These are phyloP conservation scores for Sarocladium brachiariae DNA, from an alignment of 2,329 filamentous ascomycete genomes.

Conservation along the genomic window DNA sequence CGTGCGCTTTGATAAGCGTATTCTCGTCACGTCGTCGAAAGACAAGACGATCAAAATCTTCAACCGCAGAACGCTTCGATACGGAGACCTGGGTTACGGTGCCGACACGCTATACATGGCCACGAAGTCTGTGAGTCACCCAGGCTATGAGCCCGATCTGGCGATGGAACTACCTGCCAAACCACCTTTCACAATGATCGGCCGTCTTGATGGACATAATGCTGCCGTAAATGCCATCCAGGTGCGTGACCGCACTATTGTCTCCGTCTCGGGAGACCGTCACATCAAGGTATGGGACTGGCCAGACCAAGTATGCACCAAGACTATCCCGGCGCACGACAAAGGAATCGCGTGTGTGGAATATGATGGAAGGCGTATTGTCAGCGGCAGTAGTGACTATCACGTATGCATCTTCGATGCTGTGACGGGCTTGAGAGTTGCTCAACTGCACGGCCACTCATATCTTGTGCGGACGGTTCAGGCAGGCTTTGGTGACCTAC, in stretches of 20 bases:
- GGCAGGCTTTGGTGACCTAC: slow-evolving; percentile 84
- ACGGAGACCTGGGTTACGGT: slow-evolving; percentile 52
- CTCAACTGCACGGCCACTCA: slow-evolving; percentile 72
- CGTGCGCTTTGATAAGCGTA: slow-evolving; percentile 82
- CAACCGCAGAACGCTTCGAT: slow-evolving; percentile 65
- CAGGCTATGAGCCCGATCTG: slow-evolving; percentile 45
- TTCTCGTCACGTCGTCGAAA: slow-evolving; percentile 94
- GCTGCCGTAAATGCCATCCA: slow-evolving; percentile 97
- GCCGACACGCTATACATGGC: slow-evolving; percentile 16
- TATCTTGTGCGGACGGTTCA: slow-evolving; percentile 91
- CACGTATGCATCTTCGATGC: slow-evolving; percentile 94
- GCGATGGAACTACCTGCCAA: slow-evolving; percentile 41
- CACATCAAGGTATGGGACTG: slow-evolving; percentile 95
- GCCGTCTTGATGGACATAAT: slow-evolving; percentile 72
- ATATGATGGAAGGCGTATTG: slow-evolving; percentile 86
- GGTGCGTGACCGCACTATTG: slow-evolving; percentile 75
- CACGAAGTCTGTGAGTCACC: slow-evolving; percentile 32
- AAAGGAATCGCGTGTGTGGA: slow-evolving; percentile 98
- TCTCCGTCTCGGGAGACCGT: slow-evolving; percentile 91
- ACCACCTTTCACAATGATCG: slow-evolving; percentile 69
- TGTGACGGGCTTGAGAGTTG: slow-evolving; percentile 78
- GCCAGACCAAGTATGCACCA: slow-evolving; percentile 65
- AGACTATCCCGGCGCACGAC: slow-evolving; percentile 77
- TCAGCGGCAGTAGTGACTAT: slow-evolving; percentile 93
- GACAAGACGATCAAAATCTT: slow-evolving; percentile 97